Percentiles rank a stretch among this genome's conserved stretches.
These are phyloP conservation scores for Ophiostoma quercus DNA, from an alignment of 2,329 filamentous ascomycete species.

Conservation along the genomic window DNA sequence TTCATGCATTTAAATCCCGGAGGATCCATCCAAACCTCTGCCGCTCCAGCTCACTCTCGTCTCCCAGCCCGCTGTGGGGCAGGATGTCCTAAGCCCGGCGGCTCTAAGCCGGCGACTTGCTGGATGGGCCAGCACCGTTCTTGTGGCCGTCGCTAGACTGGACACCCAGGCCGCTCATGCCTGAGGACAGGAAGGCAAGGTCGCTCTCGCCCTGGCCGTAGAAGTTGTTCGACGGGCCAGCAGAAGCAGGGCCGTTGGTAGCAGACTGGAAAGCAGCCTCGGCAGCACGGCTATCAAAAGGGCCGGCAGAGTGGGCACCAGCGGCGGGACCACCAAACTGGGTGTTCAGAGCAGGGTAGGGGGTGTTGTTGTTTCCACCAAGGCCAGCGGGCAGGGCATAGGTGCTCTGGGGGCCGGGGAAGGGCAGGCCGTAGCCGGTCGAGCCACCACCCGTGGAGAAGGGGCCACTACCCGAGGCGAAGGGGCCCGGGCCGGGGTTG, in stretches of 20 bases:
- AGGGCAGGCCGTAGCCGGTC: slow-evolving; percentile 68
- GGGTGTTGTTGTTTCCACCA: slow-evolving; percentile 67
- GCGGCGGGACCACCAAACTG: slow-evolving; percentile 68
- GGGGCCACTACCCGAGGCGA: slow-evolving; percentile 35
- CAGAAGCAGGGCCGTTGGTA: slow-evolving; percentile 72
- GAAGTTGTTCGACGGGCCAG: slow-evolving; percentile 69
- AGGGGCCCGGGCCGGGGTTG: slow-evolving; percentile 64
- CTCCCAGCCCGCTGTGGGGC: not conserved
- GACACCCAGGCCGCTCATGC: slow-evolving; percentile 68
- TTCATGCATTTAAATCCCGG: not conserved
- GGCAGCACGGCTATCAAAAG: slow-evolving; percentile 87
- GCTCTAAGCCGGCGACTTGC: slow-evolving; percentile 53
- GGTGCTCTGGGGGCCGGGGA: slow-evolving; percentile 79
- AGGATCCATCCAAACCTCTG: not conserved
- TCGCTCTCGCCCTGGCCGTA: slow-evolving; percentile 63
- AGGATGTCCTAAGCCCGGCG: no score
- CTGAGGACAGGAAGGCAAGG: slow-evolving; percentile 71
- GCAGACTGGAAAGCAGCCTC: slow-evolving; percentile 92
- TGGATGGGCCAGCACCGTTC: slow-evolving; percentile 54
- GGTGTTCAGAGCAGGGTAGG: slow-evolving; percentile 77
- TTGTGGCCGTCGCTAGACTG: slow-evolving; percentile 55
- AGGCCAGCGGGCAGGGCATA: slow-evolving; percentile 85
- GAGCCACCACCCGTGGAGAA: slow-evolving; percentile 53
- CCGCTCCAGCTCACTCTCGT: not conserved
- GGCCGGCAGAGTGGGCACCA: slow-evolving; percentile 73